Evolutionary conservation across 192 early-diverging fungal species (phyloP).

Genomic region (Entophlyctis helioformis): DNA sequence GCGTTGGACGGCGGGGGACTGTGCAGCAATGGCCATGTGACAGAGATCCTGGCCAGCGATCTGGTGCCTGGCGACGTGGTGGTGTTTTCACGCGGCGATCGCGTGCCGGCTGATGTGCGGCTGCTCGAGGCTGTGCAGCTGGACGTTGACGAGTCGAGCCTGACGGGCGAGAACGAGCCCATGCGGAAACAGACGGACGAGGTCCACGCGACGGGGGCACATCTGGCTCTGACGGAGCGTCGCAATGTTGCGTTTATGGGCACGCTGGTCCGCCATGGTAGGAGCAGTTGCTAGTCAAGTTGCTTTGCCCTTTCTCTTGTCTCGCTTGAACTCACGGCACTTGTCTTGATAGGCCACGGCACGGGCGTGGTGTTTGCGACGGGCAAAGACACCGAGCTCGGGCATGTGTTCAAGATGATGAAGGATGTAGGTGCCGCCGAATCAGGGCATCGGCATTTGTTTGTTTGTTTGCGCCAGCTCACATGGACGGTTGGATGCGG

Average conservation of each 20-base stretch:
- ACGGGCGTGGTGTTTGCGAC: conserved; percentile 83
- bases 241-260: conserved; percentile 74
- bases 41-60: conserved; percentile 60
- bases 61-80: conserved; percentile 91
- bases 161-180: conserved; percentile 81
- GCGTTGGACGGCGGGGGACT: too few species aligned
- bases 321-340: conserved; percentile 17
- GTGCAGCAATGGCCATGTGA: conserved; percentile 44
- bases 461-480: too few species aligned
- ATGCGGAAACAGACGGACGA: conserved; percentile 49
- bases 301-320: neutral
- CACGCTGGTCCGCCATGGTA: conserved; percentile 59
- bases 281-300: conserved; percentile 15
- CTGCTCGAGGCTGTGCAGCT: conserved; percentile 65
- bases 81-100: conserved; percentile 74
- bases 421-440: conserved; percentile 72
- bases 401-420: conserved; percentile 87
- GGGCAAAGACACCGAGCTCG: conserved; percentile 85
- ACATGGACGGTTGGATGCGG: too few species aligned
- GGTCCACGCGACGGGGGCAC: conserved; percentile 12
- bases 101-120: conserved; percentile 88
- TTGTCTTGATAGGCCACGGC: conserved; percentile 73
- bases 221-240: conserved; percentile 57
- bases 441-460: too few species aligned
- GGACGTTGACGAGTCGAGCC: conserved; percentile 83